A percentile compares a stretch with the other conserved stretches of the same genome.
phyloP scores from a whole-genome alignment of 1,284 basidiomycete species.

The Grifola frondosa region DNA sequence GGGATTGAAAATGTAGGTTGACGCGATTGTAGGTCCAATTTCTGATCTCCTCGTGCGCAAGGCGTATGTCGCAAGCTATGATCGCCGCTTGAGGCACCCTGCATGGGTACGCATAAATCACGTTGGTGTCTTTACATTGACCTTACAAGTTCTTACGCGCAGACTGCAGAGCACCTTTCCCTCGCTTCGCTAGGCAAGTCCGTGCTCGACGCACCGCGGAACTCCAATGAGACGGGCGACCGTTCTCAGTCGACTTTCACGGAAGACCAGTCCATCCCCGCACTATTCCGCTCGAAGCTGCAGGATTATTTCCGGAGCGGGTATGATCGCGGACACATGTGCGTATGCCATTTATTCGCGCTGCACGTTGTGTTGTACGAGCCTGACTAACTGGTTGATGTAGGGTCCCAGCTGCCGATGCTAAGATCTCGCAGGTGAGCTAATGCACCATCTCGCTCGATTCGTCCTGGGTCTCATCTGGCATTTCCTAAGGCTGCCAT shows the following conservation, averaged over 20 bases:
- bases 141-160: neutral
- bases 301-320: slow-evolving; percentile 92
- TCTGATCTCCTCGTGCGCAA: slow-evolving; percentile 77
- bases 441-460: neutral
- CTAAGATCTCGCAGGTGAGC: slow-evolving; percentile 77
- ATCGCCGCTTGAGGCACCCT: slow-evolving; percentile 87
- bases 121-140: neutral
- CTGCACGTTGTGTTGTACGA: neutral
- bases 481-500: slow-evolving; percentile 70
- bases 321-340: slow-evolving; percentile 98
- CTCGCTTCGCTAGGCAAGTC: slow-evolving; percentile 69
- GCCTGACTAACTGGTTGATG: neutral
- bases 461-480: neutral
- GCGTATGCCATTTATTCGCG: slow-evolving; percentile 27
- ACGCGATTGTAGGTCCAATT: slow-evolving; percentile 64
- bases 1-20: slow-evolving; percentile 4
- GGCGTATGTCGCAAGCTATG: slow-evolving; percentile 89
- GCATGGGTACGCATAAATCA: slow-evolving; percentile 69
- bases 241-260: slow-evolving; percentile 79
- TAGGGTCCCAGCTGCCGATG: slow-evolving; percentile 97
- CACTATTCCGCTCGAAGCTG: slow-evolving; percentile 80
- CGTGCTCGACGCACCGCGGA: slow-evolving; percentile 30
- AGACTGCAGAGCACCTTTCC: slow-evolving; percentile 94
- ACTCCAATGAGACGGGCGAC: slow-evolving; percentile 52
- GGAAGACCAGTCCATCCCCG: slow-evolving; percentile 83